Percentiles rank a stretch among this genome's conserved stretches.
phyloP scores from a whole-genome alignment of 1,284 basidiomycete species.

The Ceratobasidium sp. region DNA sequence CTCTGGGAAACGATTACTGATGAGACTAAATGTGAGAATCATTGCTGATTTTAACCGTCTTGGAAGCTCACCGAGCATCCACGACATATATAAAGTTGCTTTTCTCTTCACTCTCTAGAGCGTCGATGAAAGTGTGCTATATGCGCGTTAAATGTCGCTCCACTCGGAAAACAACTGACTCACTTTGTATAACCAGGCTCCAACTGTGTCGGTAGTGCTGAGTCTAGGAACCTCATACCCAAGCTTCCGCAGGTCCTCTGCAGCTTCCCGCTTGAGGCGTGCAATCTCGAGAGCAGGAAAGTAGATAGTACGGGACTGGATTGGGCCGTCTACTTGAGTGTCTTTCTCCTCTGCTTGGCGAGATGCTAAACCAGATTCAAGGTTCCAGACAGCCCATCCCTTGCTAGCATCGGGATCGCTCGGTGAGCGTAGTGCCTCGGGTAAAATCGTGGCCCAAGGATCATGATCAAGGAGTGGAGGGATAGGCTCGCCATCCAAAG shows the following conservation, averaged over 20 bases:
- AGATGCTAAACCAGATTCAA: constrained; percentile 9
- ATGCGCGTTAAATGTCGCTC: not conserved
- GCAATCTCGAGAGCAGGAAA: constrained; percentile 35
- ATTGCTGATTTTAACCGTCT: too few relatives aligned
- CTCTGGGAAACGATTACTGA: constrained; percentile 37
- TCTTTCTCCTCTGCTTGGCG: constrained; percentile 14
- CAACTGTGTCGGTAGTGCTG: constrained; percentile 25
- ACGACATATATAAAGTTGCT: constrained; percentile 34
- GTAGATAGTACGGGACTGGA: constrained; percentile 28
- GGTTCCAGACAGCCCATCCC: constrained; percentile 22
- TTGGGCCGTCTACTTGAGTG: constrained; percentile 20
- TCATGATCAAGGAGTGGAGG: constrained; percentile 22
- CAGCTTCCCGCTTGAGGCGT: constrained; percentile 19
- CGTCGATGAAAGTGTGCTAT: constrained; percentile 41
- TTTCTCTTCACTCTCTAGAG: not conserved
- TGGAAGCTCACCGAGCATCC: constrained; percentile 21
- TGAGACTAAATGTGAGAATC: not conserved
- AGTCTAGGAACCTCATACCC: constrained; percentile 6
- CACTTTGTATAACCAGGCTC: constrained; percentile 38
- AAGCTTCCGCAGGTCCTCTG: constrained; percentile 10
- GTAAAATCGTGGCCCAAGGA: constrained; percentile 18
- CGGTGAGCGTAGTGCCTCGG: constrained; percentile 1
- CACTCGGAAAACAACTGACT: not conserved
- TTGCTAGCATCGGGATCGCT: constrained; percentile 16
- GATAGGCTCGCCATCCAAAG: constrained; percentile 15